A percentile compares a stretch with the other conserved stretches of the same genome.
These are phyloP conservation scores for Calamus simplicifolius DNA, from an alignment of 176 grass and related monocot species.

Conservation along the genomic window DNA sequence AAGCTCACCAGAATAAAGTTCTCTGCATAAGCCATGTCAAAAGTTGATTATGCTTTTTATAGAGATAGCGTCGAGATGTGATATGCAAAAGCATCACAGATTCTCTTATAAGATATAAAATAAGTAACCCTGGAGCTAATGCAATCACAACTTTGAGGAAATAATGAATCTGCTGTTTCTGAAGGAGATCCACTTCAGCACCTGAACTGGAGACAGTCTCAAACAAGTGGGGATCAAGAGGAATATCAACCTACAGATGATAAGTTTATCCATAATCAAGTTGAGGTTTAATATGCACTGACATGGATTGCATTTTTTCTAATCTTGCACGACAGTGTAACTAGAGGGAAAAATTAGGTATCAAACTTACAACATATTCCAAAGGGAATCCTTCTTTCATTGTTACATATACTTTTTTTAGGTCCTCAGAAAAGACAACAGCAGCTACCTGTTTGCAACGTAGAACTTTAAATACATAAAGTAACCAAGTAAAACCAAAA, in stretches of 20 bases:
- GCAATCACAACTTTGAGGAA: constrained; percentile 28
- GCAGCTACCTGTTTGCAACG: constrained; percentile 13
- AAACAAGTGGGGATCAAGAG: constrained; percentile 25
- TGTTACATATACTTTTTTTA: constrained; percentile 31
- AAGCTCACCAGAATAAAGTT: constrained; percentile 25
- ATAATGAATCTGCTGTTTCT: constrained; percentile 26
- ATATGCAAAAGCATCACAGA: constrained; percentile 30
- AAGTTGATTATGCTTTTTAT: constrained; percentile 27
- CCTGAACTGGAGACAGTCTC: constrained; percentile 25
- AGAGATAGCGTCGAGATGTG: constrained; percentile 20
- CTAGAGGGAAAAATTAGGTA: not conserved
- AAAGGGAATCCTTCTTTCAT: constrained; percentile 38
- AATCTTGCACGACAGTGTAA: not conserved
- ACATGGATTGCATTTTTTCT: not conserved
- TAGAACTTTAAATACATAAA: not conserved
- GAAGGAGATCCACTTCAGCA: constrained; percentile 35
- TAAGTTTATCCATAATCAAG: constrained; percentile 7
- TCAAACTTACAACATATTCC: constrained; percentile 30
- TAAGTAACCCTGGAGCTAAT: constrained; percentile 30
- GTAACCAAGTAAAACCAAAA: no score
- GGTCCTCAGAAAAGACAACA: constrained; percentile 31
- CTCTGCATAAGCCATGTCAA: constrained; percentile 30
- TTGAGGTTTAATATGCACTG: not conserved
- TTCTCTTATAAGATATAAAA: constrained; percentile 30
- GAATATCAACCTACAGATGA: constrained; percentile 21